Base-by-base conservation (phyloP, 2,329 filamentous ascomycete genomes). In the Fusarium sp. region DNA sequence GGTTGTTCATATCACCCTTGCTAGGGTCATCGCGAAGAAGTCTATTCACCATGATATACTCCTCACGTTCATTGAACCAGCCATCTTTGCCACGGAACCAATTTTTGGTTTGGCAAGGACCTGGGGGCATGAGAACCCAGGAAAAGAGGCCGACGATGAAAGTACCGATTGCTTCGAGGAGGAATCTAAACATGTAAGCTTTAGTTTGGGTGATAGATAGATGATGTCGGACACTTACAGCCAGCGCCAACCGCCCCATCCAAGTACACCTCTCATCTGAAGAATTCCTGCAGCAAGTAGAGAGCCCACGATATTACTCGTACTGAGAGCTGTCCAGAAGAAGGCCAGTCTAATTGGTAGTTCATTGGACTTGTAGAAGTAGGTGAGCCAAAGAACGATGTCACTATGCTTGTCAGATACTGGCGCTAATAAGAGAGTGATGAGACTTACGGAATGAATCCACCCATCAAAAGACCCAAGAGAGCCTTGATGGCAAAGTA, bases 351-450 rank as follows among this genome's bases (percentile, higher is more conserved):
- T 86, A 13, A 86, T 85, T 0, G 91, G 90, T 0, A 94, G 82
- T 76, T 94, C 92, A 55, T 84, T 84, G 1, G 88, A 88, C 47
- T 88, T 94, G 80, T 94, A 94, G 79, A 91, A 94, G 78, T 94
- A 94, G 6, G 88, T 90, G 7, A 93, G 82, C 78, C 91, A 94
- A 0, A 92, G 81, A 16, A 92, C 86, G 24, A 88, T 87, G 63
- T 80, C 74, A 22, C 76, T 77, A 2, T 2, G 6, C 2, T 12
- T 22, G 58, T 71, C n/a, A 66, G 60, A 25, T 11, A 42, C 10
- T 22, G 10, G 11, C 2, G 4, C 13, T 29, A 20, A 4, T 13
- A 22, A 12, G 13, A 12, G 13, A 2, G 11, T 4, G 3, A 18
- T 20, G 10, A 5, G 1, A 20, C 76, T 40, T 79, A 83, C 70